Percentiles rank a stretch among this genome's conserved stretches.
These are phyloP conservation scores for Fragosphaeria purpurea DNA, from an alignment of 2,329 filamentous ascomycete species.

Conservation along the genomic window DNA sequence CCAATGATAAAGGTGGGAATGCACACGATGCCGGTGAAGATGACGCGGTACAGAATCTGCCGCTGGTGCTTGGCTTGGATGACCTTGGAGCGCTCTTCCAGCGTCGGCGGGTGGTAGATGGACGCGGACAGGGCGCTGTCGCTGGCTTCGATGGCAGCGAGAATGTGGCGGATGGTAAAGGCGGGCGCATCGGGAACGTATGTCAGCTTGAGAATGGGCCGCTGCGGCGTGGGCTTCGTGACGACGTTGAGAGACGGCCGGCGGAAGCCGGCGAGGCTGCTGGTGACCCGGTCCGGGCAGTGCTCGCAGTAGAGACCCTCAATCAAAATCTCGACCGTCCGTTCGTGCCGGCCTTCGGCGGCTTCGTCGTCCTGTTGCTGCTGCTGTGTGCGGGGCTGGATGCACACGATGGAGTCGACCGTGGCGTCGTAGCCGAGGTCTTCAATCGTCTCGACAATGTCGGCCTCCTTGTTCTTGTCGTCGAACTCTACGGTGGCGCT, in stretches of 20 bases:
- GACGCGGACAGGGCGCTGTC: conserved; percentile 57
- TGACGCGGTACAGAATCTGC: conserved; percentile 58
- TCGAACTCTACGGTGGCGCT: conserved; percentile 52
- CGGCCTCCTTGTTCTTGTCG: conserved; percentile 33
- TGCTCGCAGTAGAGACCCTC: conserved; percentile 67
- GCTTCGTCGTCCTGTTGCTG: not conserved
- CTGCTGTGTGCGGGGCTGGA: conserved; percentile 19
- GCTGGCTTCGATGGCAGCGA: conserved; percentile 54
- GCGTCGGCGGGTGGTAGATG: conserved; percentile 68
- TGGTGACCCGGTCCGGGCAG: conserved; percentile 51
- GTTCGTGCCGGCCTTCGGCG: conserved; percentile 17
- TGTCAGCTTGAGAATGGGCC: conserved; percentile 58
- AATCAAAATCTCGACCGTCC: conserved; percentile 55
- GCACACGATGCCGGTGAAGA: conserved; percentile 57
- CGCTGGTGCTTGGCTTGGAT: conserved; percentile 63
- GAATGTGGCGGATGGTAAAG: conserved; percentile 67
- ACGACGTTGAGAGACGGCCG: conserved; percentile 41
- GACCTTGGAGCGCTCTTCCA: conserved; percentile 69
- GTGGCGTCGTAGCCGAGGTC: conserved; percentile 57
- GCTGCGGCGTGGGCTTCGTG: conserved; percentile 43
- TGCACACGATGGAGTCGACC: conserved; percentile 39
- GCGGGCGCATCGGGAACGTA: conserved; percentile 59
- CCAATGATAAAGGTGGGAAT: conserved; percentile 82
- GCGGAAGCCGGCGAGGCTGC: conserved; percentile 43
- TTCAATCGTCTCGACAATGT: conserved; percentile 44